phyloP scores from a whole-genome alignment of 345 rosid genomes.

The Eucalyptus erythrocorys region DNA sequence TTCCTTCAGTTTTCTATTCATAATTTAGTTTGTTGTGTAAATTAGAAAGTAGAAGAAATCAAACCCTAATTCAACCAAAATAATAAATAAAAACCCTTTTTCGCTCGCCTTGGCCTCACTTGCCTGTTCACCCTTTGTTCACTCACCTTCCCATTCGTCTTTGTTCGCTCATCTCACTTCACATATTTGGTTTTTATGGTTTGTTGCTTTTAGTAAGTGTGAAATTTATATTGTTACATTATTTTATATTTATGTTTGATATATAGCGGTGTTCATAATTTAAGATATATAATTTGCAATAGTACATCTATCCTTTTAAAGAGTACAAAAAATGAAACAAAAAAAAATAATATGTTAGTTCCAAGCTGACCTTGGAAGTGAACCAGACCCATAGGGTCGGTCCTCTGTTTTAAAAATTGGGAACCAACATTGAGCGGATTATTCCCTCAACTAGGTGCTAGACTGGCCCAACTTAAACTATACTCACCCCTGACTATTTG shows the following conservation, averaged over 20 bases:
- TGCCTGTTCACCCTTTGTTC: background rate
- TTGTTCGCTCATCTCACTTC: background rate
- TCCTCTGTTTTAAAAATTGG: background rate
- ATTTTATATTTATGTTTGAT: background rate
- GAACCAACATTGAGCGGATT: rapidly evolving
- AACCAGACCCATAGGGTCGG: rapidly evolving
- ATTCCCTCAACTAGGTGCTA: rapidly evolving
- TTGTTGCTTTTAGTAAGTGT: background rate
- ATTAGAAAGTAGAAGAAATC: too few species aligned
- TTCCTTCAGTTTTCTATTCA: too few species aligned
- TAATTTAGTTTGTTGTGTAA: too few species aligned
- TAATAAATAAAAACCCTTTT: too few species aligned
- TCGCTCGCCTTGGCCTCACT: rapidly evolving
- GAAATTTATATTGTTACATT: too few species aligned
- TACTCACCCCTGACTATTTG: rapidly evolving
- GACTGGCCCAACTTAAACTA: rapidly evolving
- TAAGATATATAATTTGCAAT: rapidly evolving
- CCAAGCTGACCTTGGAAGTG: rapidly evolving
- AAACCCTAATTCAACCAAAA: background rate
- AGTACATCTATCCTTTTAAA: background rate
- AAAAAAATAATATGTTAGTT: rapidly evolving
- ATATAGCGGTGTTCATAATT: too few species aligned
- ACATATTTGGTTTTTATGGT: background rate
- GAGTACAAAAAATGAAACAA: too few species aligned
- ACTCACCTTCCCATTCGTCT: background rate